Evolutionary conservation across 2,329 filamentous ascomycete genomes (phyloP).

Genomic region (Aspergillus tamarii): DNA sequence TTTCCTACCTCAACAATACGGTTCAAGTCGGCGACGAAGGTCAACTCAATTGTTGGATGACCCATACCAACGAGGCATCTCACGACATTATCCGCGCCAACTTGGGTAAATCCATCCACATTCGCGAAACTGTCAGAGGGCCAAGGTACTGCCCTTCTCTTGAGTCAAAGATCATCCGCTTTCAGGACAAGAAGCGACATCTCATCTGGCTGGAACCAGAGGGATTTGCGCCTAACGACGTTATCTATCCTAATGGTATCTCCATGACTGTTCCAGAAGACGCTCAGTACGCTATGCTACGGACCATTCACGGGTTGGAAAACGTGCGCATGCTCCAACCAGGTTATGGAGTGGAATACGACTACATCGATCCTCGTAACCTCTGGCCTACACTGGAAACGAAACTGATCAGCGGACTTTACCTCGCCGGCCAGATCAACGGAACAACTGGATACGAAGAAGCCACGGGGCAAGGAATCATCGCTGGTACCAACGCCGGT

Average conservation of each 20-base stretch:
- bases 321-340: conserved; percentile 89
- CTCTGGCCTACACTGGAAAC: conserved; percentile 90
- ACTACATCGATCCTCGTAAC: conserved; percentile 93
- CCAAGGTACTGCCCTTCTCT: conserved; percentile 94
- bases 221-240: conserved; percentile 78
- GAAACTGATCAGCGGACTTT: conserved; percentile 85
- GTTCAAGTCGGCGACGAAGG: conserved; percentile 71
- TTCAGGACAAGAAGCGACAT: conserved; percentile 77
- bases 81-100: conserved; percentile 86
- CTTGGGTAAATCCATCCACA: conserved; percentile 94
- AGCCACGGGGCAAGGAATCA: conserved; percentile 87
- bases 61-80: conserved; percentile 79
- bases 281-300: conserved; percentile 82
- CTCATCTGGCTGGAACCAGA: conserved; percentile 98
- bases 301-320: conserved; percentile 84
- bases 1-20: conserved; percentile 82
- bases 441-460: conserved; percentile 98
- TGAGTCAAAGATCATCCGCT: conserved; percentile 90
- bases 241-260: conserved; percentile 95
- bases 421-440: conserved; percentile 95
- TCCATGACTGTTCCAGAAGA: conserved; percentile 95
- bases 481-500: conserved; percentile 93
- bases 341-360: conserved; percentile 97
- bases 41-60: conserved; percentile 84
- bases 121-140: conserved; percentile 90